Conservation (phyloP, 495 filamentous ascomycete genomes). For the Recurvomyces mirabilis region DNA sequence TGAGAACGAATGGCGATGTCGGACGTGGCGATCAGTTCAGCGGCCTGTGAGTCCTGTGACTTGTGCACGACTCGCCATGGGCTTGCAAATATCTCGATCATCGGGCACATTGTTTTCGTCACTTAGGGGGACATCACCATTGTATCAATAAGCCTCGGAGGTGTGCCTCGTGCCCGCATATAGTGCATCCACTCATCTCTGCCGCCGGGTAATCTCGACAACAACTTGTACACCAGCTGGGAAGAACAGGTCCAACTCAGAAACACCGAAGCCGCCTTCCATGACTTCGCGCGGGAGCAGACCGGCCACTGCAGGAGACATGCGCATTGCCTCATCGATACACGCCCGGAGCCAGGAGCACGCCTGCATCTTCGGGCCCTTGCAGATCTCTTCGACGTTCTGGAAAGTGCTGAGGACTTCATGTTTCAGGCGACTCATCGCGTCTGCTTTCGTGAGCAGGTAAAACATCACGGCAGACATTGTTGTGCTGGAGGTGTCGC, state of each 20-base stretch:
- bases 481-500: conserved; percentile 38
- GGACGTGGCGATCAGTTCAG: conserved; percentile 6
- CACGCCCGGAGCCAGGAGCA: conserved; percentile 50
- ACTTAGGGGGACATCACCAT: too few species aligned
- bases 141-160: too few species aligned
- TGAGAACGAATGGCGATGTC: neutral
- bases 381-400: conserved; percentile 40
- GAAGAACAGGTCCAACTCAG: conserved; percentile 37
- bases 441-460: conserved; percentile 40
- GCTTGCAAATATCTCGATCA: too few species aligned
- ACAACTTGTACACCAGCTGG: conserved; percentile 25
- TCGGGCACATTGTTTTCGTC: too few species aligned
- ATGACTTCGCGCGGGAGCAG: conserved; percentile 51
- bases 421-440: conserved; percentile 34
- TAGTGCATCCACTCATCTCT: too few species aligned
- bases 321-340: conserved; percentile 55
- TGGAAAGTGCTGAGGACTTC: conserved; percentile 46
- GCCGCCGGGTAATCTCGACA: too few species aligned
- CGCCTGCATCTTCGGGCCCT: conserved; percentile 38
- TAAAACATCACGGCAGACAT: conserved; percentile 53
- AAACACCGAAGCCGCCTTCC: conserved; percentile 45
- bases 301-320: conserved; percentile 54
- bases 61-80: too few species aligned
- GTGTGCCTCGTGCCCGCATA: too few species aligned
- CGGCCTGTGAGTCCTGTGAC: too few species aligned